These are phyloP conservation scores for Eimeria falciformis DNA, from an alignment of 169 alveolate species.

Conservation along the genomic window DNA sequence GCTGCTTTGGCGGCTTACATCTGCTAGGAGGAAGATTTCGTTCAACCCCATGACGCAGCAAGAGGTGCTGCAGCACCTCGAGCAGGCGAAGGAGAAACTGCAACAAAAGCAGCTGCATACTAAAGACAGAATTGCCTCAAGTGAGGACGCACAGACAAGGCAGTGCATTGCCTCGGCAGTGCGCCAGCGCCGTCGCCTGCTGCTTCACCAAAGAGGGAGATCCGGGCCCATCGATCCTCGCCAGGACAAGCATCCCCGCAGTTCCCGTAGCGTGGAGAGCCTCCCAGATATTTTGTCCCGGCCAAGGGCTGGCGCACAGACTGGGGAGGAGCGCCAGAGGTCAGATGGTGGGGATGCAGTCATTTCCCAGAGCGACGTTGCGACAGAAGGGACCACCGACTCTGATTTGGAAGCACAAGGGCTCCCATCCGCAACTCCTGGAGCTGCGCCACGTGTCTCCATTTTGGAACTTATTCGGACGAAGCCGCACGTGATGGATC, in stretches of 20 bases:
- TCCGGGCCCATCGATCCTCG: conserved; percentile 62
- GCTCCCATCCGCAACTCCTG: conserved; percentile 54
- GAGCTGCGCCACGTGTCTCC: conserved; percentile 71
- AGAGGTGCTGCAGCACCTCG: conserved; percentile 74
- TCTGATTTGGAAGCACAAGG: conserved; percentile 45
- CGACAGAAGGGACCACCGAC: conserved; percentile 59
- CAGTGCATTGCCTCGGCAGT: conserved; percentile 51
- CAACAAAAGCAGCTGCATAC: conserved; percentile 40
- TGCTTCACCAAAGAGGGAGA: conserved; percentile 8
- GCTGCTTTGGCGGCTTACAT: conserved; percentile 65
- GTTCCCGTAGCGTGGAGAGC: conserved; percentile 49
- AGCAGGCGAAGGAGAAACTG: conserved; percentile 70
- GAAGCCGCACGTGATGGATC: conserved; percentile 84
- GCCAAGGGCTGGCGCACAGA: conserved; percentile 13
- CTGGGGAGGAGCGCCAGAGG: conserved; percentile 36
- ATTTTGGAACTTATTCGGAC: conserved; percentile 78
- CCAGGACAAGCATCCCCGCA: neutral
- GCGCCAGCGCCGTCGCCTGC: conserved; percentile 49
- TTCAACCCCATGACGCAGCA: conserved; percentile 70
- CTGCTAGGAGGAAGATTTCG: conserved; percentile 68
- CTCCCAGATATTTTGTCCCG: conserved; percentile 60
- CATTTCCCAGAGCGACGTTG: conserved; percentile 49
- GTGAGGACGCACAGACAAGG: conserved; percentile 1
- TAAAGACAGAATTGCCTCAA: neutral
- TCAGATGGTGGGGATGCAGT: conserved; percentile 48